phyloP scores from a whole-genome alignment of 2,329 filamentous ascomycete genomes.

The Pyricularia pennisetigena region DNA sequence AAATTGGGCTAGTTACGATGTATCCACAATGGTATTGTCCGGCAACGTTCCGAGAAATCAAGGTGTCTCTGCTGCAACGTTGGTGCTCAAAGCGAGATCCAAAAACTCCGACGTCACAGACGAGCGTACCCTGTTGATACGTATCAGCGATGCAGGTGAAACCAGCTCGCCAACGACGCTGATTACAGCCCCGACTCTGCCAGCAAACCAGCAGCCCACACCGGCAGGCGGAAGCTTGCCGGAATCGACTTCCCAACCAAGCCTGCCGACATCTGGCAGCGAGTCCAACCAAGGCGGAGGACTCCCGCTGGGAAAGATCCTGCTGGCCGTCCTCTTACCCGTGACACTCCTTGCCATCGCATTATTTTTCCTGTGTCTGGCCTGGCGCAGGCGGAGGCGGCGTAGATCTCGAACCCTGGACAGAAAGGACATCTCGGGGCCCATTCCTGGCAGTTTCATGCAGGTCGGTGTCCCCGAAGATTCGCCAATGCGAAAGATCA shows the following conservation, averaged over 20 bases:
- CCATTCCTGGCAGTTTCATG: conserved; percentile 18
- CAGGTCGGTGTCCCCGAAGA: conserved; percentile 12
- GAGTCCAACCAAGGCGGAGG: conserved; percentile 10
- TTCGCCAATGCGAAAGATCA: conserved; percentile 10
- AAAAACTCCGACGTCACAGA: conserved; percentile 23
- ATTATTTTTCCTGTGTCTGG: conserved; percentile 19
- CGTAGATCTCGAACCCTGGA: conserved; percentile 10
- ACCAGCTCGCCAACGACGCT: neutral
- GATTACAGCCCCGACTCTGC: neutral
- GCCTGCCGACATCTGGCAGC: conserved; percentile 7
- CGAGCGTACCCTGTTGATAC: conserved; percentile 26
- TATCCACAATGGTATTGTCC: conserved; percentile 21
- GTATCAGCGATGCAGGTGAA: conserved; percentile 14
- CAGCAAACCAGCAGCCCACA: neutral
- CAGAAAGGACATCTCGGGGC: conserved; percentile 19
- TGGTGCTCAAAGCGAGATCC: conserved; percentile 20
- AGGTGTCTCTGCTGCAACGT: conserved; percentile 14
- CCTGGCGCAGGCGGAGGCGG: conserved; percentile 17
- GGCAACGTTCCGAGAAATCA: conserved; percentile 27
- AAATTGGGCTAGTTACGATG: conserved; percentile 32
- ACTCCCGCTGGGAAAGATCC: conserved; percentile 16
- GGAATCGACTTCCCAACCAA: neutral
- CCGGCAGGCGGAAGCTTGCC: neutral
- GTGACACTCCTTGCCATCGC: conserved; percentile 26
- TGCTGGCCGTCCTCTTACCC: conserved; percentile 34